Base-by-base conservation (phyloP, 176 grass and related monocot genomes). In the Musa acuminata region DNA sequence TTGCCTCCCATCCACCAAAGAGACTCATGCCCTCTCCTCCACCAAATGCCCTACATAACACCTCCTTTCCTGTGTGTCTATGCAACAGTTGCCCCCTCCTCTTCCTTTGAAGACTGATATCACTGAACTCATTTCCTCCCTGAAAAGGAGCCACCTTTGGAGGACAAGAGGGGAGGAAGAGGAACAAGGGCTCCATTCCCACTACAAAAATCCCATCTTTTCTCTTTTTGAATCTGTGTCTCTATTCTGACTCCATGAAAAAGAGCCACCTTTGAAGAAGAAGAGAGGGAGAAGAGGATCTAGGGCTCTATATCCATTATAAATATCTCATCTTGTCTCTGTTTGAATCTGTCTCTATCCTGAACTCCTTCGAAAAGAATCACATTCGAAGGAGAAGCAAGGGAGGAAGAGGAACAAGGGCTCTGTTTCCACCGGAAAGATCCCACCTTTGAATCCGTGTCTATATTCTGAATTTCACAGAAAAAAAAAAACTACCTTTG, bases 41-140 rank as follows among this genome's bases (percentile, higher is more conserved):
- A 12, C 71, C 72, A 75, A 23, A 24, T 1, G 55, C 74, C 83
- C 85, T 91, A 89, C 94, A 97, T 90, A 91, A 87, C 84, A 83
- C 84, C 79, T 71, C 3, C 65, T 75, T 58, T 77, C 48, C 77
- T 51, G 4, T 3, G 0, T 43, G 78, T 77, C 57, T 72, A 59
- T 85, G 71, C 35, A 64, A 80, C 55, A 80, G 78, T 80, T 50
- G 59, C 79, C 63, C 83, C 19, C 69, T 69, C 51, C 77, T 73
- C 82, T 60, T 55, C 74, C 22, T 53, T 50, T 78, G 66, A 72
- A 53, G n/a, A 66, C 67, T 63, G n/a, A 8, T 77, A 48, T 2
- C 58, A 64, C 11, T 14, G 58, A 25, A 52, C 72, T 55, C 22
- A 57, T 74, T 29, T 74, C 25, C 14, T 58, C 25, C 26, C 9